Evolutionary conservation across 1,139 yeast genomes (phyloP), one percentile per base, ranked within the genome.

Genomic region (Meyerozyma smithsonii): DNA sequence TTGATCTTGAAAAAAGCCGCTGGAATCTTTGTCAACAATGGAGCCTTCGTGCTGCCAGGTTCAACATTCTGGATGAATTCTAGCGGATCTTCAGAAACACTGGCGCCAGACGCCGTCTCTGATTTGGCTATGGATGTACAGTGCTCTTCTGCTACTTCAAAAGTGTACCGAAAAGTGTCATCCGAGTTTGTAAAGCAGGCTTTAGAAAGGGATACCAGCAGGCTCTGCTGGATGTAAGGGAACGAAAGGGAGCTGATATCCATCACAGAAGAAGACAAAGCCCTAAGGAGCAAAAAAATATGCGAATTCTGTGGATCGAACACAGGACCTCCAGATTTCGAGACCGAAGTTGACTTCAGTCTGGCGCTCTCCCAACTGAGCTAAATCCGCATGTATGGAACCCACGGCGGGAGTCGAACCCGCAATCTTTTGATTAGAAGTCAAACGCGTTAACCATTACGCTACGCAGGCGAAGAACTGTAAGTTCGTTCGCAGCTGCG

Each of bases 261-360:
- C 34, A 30, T 30, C 32, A 28, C 5, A 11, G 11, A 28, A 5
- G 7, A 10, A 2, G 11, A 28, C 8, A 14, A 10, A 2, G 20
- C 20, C 21, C 8, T 16, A 30, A 18, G 10, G 12, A 30, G 16
- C 8, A 41, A 56, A 58, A 58, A 58, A 46, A 37, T 20, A 57
- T 82, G 90, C 89, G 86, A 79, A 69, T 78, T 81, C 84, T 82
- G 89, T 81, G 90, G 89, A 81, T 83, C 84, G 90, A 83, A 83
- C 90, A 81, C 89, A 81, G 84, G 88, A 82, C 90, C 88, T 83
- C 75, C 86, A 82, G 89, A 82, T 81, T 52, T 30, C 34, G 6
- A 11, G 34, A 36, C 39, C 24, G 35, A 36, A 36, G 39, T 36
- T 10, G 16, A 36, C 48, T 46, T 47, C 51, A 47, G 51, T 47